Conservation (phyloP, 805 yeast genomes). For the Blastobotrys attinorum region DNA sequence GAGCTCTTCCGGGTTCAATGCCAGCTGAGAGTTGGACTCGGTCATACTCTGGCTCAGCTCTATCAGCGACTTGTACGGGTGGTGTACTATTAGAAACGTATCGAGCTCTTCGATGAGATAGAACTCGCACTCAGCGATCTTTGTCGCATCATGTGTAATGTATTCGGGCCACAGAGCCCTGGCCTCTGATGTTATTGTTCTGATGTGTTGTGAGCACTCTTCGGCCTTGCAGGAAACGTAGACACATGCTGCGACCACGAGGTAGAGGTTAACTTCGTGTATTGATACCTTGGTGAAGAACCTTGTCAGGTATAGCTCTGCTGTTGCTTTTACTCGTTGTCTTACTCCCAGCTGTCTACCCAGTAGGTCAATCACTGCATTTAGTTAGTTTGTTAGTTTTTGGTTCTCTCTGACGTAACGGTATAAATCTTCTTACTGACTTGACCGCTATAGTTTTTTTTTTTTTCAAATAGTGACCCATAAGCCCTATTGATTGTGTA, state of each 20-base stretch:
- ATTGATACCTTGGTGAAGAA: constrained; percentile 65
- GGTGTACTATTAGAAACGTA: constrained; percentile 33
- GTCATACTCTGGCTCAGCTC: constrained; percentile 43
- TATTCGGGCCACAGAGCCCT: constrained; percentile 91
- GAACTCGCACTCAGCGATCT: constrained; percentile 92
- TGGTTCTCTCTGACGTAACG: too few species aligned
- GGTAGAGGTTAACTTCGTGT: constrained; percentile 74
- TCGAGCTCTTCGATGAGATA: constrained; percentile 80
- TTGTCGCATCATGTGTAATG: constrained; percentile 84
- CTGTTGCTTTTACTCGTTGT: constrained; percentile 80
- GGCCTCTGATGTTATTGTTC: constrained; percentile 77
- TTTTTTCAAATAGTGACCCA: background rate
- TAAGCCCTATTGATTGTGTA: background rate
- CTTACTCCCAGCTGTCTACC: constrained; percentile 73
- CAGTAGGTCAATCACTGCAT: constrained; percentile 50
- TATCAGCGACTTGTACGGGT: constrained; percentile 33
- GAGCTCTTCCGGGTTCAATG: constrained; percentile 43
- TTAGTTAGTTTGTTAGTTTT: too few species aligned
- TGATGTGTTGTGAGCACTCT: constrained; percentile 89
- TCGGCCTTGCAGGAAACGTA: constrained; percentile 91
- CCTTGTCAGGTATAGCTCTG: constrained; percentile 77
- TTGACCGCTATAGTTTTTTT: too few species aligned
- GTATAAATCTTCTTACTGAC: too few species aligned
- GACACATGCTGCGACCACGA: constrained; percentile 74
- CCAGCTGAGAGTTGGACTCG: constrained; percentile 36